Conservation (phyloP, 2,329 filamentous ascomycete genomes). For the Thielaviopsis populi region DNA sequence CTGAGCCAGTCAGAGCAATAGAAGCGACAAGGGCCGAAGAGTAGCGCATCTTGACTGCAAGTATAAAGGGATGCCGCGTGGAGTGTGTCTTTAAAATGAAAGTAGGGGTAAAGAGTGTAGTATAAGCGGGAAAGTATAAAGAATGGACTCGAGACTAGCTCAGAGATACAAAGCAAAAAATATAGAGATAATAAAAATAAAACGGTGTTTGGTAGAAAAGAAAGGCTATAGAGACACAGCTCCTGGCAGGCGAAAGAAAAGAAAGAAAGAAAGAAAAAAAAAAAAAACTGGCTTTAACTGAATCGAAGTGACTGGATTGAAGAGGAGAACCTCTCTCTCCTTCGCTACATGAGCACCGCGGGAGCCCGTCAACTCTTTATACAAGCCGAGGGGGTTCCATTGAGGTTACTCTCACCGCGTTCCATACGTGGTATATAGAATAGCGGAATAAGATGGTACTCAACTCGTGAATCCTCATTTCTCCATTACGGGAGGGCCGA, state of each 20-base stretch:
- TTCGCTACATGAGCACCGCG: not conserved
- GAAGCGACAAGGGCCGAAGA: not conserved
- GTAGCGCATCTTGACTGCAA: constrained; percentile 2
- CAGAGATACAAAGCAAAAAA: not conserved
- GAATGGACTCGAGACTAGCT: constrained; percentile 4
- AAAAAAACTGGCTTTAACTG: not conserved
- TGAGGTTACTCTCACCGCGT: no score
- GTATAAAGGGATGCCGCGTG: not conserved
- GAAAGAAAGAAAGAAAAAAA: not conserved
- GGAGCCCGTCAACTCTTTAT: not conserved
- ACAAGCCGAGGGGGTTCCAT: not conserved
- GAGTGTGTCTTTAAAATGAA: not conserved
- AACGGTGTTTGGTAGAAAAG: not conserved
- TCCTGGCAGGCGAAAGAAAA: not conserved
- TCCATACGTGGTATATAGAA: not conserved
- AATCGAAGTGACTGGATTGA: not conserved
- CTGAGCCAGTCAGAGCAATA: not conserved
- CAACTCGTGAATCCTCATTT: not conserved
- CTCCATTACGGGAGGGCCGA: not conserved
- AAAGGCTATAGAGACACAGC: constrained; percentile 4
- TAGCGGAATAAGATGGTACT: not conserved
- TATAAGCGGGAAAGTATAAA: not conserved
- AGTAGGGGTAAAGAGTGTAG: not conserved
- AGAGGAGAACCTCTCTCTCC: not conserved
- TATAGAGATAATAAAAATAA: not conserved